phyloP scores from a whole-genome alignment of 345 rosid genomes.

The Heritiera fomes region DNA sequence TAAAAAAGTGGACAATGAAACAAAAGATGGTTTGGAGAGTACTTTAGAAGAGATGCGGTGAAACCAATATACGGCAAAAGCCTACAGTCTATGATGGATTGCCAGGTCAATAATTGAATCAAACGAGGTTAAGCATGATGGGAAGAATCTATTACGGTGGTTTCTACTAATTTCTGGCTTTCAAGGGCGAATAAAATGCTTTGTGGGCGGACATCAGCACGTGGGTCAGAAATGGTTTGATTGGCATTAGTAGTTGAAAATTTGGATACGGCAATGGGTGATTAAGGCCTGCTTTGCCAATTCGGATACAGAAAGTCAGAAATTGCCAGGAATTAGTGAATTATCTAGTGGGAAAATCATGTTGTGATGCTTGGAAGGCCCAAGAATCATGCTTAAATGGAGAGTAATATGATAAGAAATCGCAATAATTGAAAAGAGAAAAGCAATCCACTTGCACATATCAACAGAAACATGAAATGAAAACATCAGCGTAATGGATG shows the following conservation, averaged over 20 bases:
- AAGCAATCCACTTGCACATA: slow-evolving; percentile 11
- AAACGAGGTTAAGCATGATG: neutral
- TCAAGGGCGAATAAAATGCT: neutral
- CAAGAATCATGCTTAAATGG: neutral
- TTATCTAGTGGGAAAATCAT: neutral
- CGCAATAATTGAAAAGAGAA: neutral
- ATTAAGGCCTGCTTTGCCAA: neutral
- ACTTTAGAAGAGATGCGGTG: neutral
- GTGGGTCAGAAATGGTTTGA: neutral
- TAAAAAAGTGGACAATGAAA: neutral
- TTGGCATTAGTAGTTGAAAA: neutral
- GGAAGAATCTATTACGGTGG: too few species aligned
- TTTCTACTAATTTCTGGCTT: too few species aligned
- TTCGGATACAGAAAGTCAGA: neutral
- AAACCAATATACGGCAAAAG: neutral
- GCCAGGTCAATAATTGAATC: slow-evolving; percentile 21
- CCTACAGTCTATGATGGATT: neutral
- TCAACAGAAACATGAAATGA: slow-evolving; percentile 1
- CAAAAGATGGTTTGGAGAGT: neutral
- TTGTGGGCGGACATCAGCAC: neutral
- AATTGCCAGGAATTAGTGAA: neutral
- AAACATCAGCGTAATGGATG: neutral
- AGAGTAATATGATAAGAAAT: neutral
- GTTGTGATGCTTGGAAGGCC: neutral
- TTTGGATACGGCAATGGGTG: neutral